Evolutionary conservation across 2,329 filamentous ascomycete species (phyloP), one percentile per base, ranked within the genome.

Genomic region (Chaetomium globosum): DNA sequence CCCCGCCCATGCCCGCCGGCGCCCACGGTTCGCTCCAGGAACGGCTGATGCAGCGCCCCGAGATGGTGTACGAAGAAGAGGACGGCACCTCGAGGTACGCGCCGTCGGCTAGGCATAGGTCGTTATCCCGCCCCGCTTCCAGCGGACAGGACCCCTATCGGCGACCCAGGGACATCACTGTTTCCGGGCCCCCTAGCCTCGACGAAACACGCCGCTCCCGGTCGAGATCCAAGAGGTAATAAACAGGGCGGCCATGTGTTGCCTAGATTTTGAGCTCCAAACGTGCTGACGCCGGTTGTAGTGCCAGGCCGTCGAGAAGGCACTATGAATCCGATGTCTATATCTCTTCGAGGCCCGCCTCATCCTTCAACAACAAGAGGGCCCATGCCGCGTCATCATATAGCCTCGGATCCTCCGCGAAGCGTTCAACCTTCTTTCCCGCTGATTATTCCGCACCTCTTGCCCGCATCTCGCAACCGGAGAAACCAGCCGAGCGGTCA

Each of bases 371-470:
- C 39, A 43, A 43, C 39, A 43, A 68, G 64, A 72, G 75, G 64
- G 73, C 76, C 16, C 74, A 77, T 66, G 68, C 74, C 51, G 73
- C 76, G 10, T 74, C 77, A 16, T 73, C 76, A 59, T 75, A 76
- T 28, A 80, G 77, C 71, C 63, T 77, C 57, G 73, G 72, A 65
- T 76, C 77, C 61, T 77, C 78, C 21, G 73, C 75, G 53, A 77
- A 69, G 66, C 75, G 73, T 31, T 77, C 78, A 21, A 75, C 75
- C 46, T 73, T 77, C 64, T 71, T 78, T 62, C 75, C 74, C 62
- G 75, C 74, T 33, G 75, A 69, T 67, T 73, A 75, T 63, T 73
- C 75, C 67, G 73, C 69, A 58, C 66, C 70, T 65, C 67, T 74
- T 43, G 61, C 71, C n/a, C 71, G 71, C 55, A 60, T 63, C 28